Base-by-base conservation (phyloP, 495 filamentous ascomycete genomes). In the Polyplosphaeria fusca region DNA sequence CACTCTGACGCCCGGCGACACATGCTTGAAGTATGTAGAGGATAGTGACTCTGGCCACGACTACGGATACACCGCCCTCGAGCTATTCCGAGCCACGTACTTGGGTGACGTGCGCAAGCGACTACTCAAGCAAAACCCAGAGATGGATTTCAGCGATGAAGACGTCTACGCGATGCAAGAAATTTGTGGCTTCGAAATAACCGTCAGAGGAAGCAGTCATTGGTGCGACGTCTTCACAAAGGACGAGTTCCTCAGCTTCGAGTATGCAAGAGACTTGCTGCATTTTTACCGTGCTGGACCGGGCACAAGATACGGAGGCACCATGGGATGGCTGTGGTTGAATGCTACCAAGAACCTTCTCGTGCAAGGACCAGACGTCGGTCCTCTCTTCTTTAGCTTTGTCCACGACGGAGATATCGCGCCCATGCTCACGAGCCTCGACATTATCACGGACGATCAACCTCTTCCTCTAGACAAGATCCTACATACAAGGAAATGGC, bases 161-260 rank as follows among this genome's bases (percentile, higher is more conserved):
- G 80, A 83, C 48, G 60, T 84, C 25, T 84, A 76, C 61, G 74
- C 73, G 52, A 84, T 84, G 82, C 81, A 83, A 57, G 79, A 82
- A 52, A 76, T 82, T 70, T 84, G 81, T 56, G 82, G 80, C 13
- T 84, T 82, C 49, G 81, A 84, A 64, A 79, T 70, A 0, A 73
- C 74, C 5, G 76, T 75, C 0, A 70, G 79, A 48, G 82, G 81
- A 22, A 70, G 67, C 18, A 82, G 77, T 61, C 74, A 68, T 12
- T 85, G 82, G 80, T 85, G 80, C 51, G 70, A 76, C 45, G 71
- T 82, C 3, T 85, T 85, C 66, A 80, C 74, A 1, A 70, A 73
- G 39, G 61, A 75, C 5, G 82, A 84, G 40, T 83, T 80, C 79
- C 52, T 73, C 14, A 65, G 73, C 46, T 85, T 82, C 59, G 82